Evolutionary conservation across 23 red algal genomes (phyloP).

Genomic region (Gracilaria gracilis): DNA sequence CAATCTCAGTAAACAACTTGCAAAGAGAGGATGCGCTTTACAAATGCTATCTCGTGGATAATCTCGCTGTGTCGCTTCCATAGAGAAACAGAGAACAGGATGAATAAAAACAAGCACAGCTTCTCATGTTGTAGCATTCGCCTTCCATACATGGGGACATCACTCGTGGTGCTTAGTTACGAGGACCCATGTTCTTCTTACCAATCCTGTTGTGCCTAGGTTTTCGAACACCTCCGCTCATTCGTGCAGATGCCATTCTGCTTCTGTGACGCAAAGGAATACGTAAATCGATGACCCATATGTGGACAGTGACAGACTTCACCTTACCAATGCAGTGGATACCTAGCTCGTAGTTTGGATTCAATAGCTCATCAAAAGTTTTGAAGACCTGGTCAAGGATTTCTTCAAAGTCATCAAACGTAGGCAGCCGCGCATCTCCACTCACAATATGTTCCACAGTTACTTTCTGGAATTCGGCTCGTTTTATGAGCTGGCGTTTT

Average conservation of each 20-base stretch:
- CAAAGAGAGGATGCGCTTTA: no score
- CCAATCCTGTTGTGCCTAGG: neutral
- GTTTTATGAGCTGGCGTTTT: neutral
- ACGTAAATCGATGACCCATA: neutral
- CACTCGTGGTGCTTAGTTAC: neutral
- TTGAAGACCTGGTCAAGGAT: neutral
- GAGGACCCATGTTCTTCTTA: neutral
- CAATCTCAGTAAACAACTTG: no score
- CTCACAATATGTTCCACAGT: neutral
- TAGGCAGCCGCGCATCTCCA: neutral
- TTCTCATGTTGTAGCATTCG: no score
- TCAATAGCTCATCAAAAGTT: neutral
- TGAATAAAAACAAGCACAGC: no score
- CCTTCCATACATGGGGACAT: no score
- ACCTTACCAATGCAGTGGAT: neutral
- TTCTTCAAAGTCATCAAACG: neutral
- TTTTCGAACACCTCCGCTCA: neutral
- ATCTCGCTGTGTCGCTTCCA: no score
- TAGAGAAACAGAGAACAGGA: no score
- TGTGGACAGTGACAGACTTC: neutral
- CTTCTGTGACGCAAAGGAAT: neutral
- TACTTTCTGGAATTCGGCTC: neutral
- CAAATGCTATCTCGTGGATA: no score
- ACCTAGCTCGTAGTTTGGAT: neutral
- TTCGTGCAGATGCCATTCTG: neutral